Evolutionary conservation across 2,329 filamentous ascomycete species (phyloP), one percentile per base, ranked within the genome.

Genomic region (Juglanconis juglandina): DNA sequence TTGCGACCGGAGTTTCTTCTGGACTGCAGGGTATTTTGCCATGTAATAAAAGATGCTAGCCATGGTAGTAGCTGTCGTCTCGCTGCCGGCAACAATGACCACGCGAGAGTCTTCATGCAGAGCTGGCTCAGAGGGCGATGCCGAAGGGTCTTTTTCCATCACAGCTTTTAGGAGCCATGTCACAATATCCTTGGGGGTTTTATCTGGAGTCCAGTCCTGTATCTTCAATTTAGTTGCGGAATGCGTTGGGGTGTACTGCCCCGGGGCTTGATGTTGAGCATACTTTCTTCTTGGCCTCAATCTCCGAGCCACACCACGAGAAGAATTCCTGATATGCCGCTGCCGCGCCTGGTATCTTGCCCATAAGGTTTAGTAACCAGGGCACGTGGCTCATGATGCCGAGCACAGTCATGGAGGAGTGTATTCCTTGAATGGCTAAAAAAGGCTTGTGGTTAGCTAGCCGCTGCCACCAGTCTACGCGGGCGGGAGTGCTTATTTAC

Each of bases 121-220:
- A 2, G 72, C 66, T 14, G 60, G 66, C 54, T 64, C 51, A 0
- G 67, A 70, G 5, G 71, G 71, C 5, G 74, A 66, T 1, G 73
- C 74, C 1, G 71, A 71, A 3, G 66, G 59, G 24, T 76, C 72
- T 30, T 72, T 72, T 14, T 77, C 72, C 9, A 71, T 67, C 5
- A 71, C 64, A 5, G 75, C 72, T 56, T 75, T 76, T 13, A 76
- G 48, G 5, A 78, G 64, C 75, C 75, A 78, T 0, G 74, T 74
- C 5, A 74, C 62, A 34, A 78, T 68, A 60, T 77, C 74, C 37
- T 66, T 63, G 0, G 72, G 74, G 7, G 68, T 39, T 7, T 72
- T 65, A 8, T 72, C 65, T 7, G 37, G 39, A 30, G 66, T 41
- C 61, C 66, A 70, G 10, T 58, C 65, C 71, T 68, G 39, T 1